Percentiles rank a stretch among this genome's conserved stretches.
These are phyloP conservation scores for Rhododendron kiyosumense DNA, from an alignment of 148 eudicot species.

Conservation along the genomic window DNA sequence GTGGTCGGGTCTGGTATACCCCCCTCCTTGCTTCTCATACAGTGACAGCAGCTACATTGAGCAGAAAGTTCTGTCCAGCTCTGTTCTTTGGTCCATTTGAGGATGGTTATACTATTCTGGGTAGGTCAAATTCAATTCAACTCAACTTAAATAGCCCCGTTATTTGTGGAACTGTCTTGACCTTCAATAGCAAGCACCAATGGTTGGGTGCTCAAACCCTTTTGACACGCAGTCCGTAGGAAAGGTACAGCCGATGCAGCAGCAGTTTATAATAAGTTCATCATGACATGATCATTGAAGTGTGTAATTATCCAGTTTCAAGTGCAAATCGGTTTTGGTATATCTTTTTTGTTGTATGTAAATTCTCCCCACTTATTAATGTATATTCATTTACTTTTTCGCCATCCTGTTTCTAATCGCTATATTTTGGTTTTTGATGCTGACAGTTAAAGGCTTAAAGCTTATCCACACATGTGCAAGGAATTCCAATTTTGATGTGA, in stretches of 20 bases:
- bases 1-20: constrained; percentile 54
- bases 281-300: not conserved
- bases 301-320: not conserved
- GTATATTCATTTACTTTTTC: not conserved
- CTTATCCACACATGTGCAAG: not conserved
- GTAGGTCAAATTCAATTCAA: not conserved
- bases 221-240: not conserved
- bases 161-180: not conserved
- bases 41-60: constrained; percentile 16
- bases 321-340: not conserved
- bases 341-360: not conserved
- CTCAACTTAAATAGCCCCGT: not conserved
- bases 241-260: not conserved
- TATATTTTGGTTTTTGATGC: not conserved
- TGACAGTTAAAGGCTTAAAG: not conserved
- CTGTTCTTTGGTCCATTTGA: constrained; percentile 21
- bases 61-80: constrained; percentile 18
- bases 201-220: not conserved
- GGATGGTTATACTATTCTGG: not conserved
- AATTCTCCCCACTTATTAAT: not conserved
- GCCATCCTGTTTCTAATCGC: not conserved
- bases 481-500: not conserved
- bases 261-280: not conserved
- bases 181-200: not conserved
- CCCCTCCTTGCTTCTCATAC: constrained; percentile 56